Percentiles rank a stretch among this genome's conserved stretches.
Evolutionary conservation across 768 basidiomycete genomes (phyloP).

Genomic region (Sporobolomyces phaffii): DNA sequence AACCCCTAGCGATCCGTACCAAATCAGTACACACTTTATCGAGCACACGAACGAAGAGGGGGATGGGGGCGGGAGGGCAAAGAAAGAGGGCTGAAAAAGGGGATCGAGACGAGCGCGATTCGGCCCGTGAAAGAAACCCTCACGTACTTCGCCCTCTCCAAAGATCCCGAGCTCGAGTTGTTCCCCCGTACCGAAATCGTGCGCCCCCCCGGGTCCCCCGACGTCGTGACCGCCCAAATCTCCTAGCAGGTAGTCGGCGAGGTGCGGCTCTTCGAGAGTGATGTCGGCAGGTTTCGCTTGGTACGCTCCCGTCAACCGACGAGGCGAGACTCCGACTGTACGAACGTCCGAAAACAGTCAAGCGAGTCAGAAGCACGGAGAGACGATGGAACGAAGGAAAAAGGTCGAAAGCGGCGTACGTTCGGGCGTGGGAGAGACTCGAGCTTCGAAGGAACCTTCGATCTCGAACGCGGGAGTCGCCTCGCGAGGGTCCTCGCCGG

Average conservation of each 20-base stretch:
- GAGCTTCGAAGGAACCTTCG: neutral
- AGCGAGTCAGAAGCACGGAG: neutral
- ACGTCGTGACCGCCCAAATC: neutral
- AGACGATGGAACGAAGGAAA: neutral
- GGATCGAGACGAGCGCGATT: no score
- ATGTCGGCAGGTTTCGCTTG: conserved; percentile 27
- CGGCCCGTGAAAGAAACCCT: no score
- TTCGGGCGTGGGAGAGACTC: neutral
- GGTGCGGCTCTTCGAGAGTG: conserved; percentile 33
- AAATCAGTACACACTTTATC: neutral
- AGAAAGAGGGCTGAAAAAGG: no score
- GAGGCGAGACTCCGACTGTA: neutral
- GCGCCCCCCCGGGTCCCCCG: no score
- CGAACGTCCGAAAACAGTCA: neutral
- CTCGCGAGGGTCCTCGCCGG: neutral
- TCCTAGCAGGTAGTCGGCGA: conserved; percentile 27
- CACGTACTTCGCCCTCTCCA: conserved; percentile 22
- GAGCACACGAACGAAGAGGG: no score
- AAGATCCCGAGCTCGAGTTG: conserved; percentile 18
- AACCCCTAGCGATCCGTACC: conserved; percentile 10
- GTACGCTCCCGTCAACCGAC: neutral
- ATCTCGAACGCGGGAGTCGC: conserved; percentile 1
- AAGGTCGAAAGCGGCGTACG: neutral
- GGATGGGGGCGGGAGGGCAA: no score
- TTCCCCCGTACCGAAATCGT: conserved; percentile 6